Percentiles rank a stretch among this genome's conserved stretches.
These are phyloP conservation scores for Aspergillus nidulans DNA, from an alignment of 495 filamentous ascomycete species.

Conservation along the genomic window DNA sequence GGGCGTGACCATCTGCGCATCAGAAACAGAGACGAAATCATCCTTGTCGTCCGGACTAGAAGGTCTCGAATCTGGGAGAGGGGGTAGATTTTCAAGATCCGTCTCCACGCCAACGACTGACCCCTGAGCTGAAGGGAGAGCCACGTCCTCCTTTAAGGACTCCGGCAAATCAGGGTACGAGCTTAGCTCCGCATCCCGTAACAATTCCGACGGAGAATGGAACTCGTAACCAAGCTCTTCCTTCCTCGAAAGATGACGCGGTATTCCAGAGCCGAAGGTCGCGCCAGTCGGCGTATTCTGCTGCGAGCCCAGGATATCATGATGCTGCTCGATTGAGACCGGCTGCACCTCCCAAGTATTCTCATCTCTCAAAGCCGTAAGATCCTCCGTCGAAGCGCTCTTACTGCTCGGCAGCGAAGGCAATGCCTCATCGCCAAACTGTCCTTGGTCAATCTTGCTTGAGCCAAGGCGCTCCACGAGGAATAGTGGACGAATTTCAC, in stretches of 20 bases:
- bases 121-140: slow-evolving; percentile 35
- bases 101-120: slow-evolving; percentile 26
- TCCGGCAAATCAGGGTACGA: slow-evolving; percentile 24
- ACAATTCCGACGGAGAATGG: slow-evolving; percentile 43
- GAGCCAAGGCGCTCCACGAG: slow-evolving; percentile 45
- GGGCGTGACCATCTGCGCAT: slow-evolving; percentile 15
- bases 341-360: slow-evolving; percentile 33
- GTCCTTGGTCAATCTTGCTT: slow-evolving; percentile 31
- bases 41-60: slow-evolving; percentile 14
- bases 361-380: slow-evolving; percentile 28
- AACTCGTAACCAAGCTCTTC: slow-evolving; percentile 42
- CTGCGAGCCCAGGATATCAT: slow-evolving; percentile 33
- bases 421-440: slow-evolving; percentile 36
- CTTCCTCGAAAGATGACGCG: slow-evolving; percentile 14
- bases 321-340: slow-evolving; percentile 8
- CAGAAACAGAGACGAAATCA: background rate
- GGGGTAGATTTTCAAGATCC: slow-evolving; percentile 9
- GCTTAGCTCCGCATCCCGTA: slow-evolving; percentile 29
- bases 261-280: slow-evolving; percentile 12
- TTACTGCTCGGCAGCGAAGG: slow-evolving; percentile 50
- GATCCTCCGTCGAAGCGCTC: slow-evolving; percentile 41
- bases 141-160: slow-evolving; percentile 21
- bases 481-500: slow-evolving; percentile 47
- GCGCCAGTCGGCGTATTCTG: slow-evolving; percentile 35
- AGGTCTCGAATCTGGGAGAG: slow-evolving; percentile 11